Conservation (phyloP, 2,329 filamentous ascomycete genomes). For the Sclerotinia glacialis region DNA sequence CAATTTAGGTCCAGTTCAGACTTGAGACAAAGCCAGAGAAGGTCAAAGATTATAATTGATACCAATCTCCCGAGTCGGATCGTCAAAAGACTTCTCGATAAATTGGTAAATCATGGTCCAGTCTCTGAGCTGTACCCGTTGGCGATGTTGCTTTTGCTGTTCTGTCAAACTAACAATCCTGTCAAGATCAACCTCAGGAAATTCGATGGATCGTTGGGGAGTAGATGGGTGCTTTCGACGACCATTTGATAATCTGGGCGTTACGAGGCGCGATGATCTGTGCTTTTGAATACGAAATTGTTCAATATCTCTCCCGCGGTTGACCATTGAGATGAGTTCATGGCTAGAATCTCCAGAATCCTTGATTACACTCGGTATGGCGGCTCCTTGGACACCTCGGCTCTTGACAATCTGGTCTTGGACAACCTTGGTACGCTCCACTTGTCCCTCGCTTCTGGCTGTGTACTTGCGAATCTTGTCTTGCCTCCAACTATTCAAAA, state of each 20-base stretch:
- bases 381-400: too few species aligned
- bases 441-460: background rate
- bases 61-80: background rate
- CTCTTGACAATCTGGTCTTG: background rate
- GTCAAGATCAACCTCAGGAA: background rate
- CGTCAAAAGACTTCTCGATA: background rate
- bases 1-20: fast-evolving
- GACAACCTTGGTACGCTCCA: fast-evolving
- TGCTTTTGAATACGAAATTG: background rate
- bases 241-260: background rate
- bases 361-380: background rate
- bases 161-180: background rate
- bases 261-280: background rate
- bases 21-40: background rate
- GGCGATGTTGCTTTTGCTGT: background rate
- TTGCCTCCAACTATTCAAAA: conserved; percentile 3
- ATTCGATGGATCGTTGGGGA: background rate
- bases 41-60: background rate
- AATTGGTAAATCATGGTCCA: background rate
- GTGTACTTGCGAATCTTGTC: background rate
- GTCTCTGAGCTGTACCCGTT: background rate
- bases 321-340: background rate
- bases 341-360: too few species aligned
- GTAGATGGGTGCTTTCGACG: background rate
- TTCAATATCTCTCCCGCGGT: background rate